These are phyloP conservation scores for Astrephomene gubernaculifera DNA, from an alignment of 139 green algal species.

Conservation along the genomic window DNA sequence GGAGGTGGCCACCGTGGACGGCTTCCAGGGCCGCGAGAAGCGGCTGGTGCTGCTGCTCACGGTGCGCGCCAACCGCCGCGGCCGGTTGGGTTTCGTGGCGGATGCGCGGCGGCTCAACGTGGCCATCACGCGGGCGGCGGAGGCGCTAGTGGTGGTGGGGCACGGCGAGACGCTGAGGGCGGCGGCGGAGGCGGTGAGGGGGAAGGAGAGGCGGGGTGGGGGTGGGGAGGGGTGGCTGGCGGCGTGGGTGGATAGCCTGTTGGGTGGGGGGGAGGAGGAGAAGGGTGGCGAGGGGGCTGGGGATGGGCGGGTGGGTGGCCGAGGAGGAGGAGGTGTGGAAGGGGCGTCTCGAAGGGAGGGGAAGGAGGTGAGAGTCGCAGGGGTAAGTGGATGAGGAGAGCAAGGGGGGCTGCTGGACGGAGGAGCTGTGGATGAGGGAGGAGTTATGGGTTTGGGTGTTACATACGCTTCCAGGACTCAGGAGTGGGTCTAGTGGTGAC, in stretches of 20 bases:
- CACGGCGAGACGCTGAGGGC: not conserved
- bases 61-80: slow-evolving; percentile 73
- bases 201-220: not conserved
- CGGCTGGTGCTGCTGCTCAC: slow-evolving; percentile 82
- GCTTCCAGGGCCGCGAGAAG: slow-evolving; percentile 86
- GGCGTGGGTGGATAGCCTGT: not conserved
- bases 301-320: too few relatives aligned
- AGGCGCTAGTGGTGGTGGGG: slow-evolving; percentile 45
- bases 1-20: slow-evolving; percentile 59
- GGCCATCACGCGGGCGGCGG: slow-evolving; percentile 80
- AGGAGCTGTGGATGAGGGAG: too few relatives aligned
- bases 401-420: too few relatives aligned
- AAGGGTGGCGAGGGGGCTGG: too few relatives aligned
- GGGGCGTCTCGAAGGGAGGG: too few relatives aligned
- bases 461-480: too few relatives aligned
- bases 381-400: too few relatives aligned
- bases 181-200: not conserved
- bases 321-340: too few relatives aligned
- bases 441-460: too few relatives aligned
- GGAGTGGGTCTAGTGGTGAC: too few relatives aligned
- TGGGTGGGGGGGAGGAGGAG: too few relatives aligned
- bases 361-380: too few relatives aligned
- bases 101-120: slow-evolving; percentile 91
- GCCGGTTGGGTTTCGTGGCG: slow-evolving; percentile 81
- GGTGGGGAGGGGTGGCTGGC: not conserved